Evolutionary conservation across 2,329 filamentous ascomycete species (phyloP).

Genomic region (Lasiodiplodia theobromae): DNA sequence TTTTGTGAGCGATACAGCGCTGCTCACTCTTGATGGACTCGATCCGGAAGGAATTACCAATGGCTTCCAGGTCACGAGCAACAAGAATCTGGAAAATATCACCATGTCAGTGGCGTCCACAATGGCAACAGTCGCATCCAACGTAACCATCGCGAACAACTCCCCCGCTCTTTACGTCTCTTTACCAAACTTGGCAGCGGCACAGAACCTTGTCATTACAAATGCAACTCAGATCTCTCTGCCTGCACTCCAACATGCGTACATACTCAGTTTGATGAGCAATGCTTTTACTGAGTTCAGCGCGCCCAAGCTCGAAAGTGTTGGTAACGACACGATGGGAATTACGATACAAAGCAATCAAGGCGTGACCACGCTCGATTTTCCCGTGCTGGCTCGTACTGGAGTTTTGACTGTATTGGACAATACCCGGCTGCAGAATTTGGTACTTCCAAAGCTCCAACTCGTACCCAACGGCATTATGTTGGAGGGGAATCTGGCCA

Average conservation of each 20-base stretch:
- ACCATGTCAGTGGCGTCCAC: neutral
- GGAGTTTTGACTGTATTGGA: neutral
- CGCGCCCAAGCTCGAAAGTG: neutral
- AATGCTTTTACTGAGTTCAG: neutral
- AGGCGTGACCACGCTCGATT: neutral
- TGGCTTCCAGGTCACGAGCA: conserved; percentile 9
- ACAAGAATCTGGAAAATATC: neutral
- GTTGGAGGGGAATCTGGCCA: neutral
- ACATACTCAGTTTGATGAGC: neutral
- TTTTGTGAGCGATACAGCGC: neutral
- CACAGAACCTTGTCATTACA: neutral
- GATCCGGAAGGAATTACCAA: neutral
- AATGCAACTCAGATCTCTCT: neutral
- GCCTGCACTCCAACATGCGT: neutral
- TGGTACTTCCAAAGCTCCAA: neutral
- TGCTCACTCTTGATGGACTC: neutral
- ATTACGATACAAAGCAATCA: neutral
- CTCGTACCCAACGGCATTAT: neutral
- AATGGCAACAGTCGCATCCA: neutral
- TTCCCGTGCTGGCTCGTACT: neutral
- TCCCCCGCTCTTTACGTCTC: neutral
- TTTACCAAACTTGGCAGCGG: neutral
- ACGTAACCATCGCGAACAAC: neutral
- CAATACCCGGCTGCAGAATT: neutral
- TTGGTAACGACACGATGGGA: neutral